A percentile compares a stretch with the other conserved stretches of the same genome.
Conservation (phyloP, 257 asterid species). For the Capsicum rhomboideum region DNA sequence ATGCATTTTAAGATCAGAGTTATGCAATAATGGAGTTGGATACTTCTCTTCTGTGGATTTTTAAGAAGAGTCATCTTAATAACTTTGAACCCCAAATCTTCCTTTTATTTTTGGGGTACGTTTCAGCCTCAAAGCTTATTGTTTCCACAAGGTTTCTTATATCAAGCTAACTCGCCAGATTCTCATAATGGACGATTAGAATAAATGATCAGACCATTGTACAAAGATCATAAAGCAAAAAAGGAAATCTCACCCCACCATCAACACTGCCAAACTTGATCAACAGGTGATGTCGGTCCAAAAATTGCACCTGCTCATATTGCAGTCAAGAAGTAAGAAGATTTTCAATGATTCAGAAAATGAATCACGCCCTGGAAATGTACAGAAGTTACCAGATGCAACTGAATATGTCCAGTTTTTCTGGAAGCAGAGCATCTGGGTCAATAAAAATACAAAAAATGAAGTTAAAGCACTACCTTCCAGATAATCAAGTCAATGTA, state of each 20-base stretch:
- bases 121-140: neutral
- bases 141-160: neutral
- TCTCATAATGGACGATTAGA: neutral
- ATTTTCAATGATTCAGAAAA: neutral
- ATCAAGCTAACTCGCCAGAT: neutral
- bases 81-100: neutral
- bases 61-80: neutral
- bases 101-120: neutral
- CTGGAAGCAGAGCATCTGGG: conserved; percentile 1
- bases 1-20: neutral
- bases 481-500: conserved; percentile 87
- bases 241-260: conserved; percentile 77
- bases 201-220: neutral
- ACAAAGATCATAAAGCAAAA: conserved; percentile 7
- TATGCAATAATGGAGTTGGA: neutral
- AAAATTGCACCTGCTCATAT: conserved; percentile 74
- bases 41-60: neutral
- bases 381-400: neutral
- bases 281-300: conserved; percentile 83
- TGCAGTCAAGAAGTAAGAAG: neutral
- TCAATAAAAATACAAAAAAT: conserved; percentile 1
- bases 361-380: neutral
- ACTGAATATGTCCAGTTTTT: neutral
- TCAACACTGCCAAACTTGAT: conserved; percentile 97
- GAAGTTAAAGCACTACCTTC: conserved; percentile 47